Evolutionary conservation across 768 basidiomycete species (phyloP).

Genomic region (Lactifluus echinatus): DNA sequence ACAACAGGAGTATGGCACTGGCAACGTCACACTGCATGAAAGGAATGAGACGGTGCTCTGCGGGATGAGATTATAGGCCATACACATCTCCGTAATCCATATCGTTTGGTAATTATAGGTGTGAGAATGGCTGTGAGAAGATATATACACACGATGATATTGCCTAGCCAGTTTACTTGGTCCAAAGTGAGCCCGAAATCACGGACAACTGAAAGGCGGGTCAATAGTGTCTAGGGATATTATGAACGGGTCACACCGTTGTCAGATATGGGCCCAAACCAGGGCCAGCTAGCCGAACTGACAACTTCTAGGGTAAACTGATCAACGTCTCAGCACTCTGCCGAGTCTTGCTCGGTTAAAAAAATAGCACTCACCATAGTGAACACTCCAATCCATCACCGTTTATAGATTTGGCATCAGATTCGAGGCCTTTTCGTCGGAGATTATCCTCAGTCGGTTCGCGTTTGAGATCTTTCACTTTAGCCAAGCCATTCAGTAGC

Average conservation of each 20-base stretch:
- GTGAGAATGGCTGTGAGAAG: conserved; percentile 52
- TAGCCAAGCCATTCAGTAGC: conserved; percentile 89
- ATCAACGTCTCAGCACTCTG: not conserved
- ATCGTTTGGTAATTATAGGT: conserved; percentile 48
- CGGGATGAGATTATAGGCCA: conserved; percentile 24
- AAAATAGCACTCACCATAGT: conserved; percentile 42
- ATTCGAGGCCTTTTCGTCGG: not conserved
- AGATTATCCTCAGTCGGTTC: conserved; percentile 74
- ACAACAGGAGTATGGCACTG: conserved; percentile 42
- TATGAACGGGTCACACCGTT: conserved; percentile 36
- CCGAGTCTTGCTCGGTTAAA: not conserved
- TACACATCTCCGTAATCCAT: conserved; percentile 57
- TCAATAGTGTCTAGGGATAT: not conserved
- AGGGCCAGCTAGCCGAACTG: conserved; percentile 60
- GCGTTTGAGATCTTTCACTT: conserved; percentile 79
- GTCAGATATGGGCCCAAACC: conserved; percentile 80
- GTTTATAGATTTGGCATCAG: conserved; percentile 48
- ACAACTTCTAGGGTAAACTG: conserved; percentile 56
- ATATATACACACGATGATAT: conserved; percentile 52
- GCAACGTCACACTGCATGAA: conserved; percentile 55
- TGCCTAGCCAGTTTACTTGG: conserved; percentile 77
- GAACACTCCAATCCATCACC: conserved; percentile 54
- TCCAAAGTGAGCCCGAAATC: conserved; percentile 63
- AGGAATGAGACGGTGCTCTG: not conserved
- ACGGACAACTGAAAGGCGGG: conserved; percentile 35